Evolutionary conservation across 2,329 filamentous ascomycete genomes (phyloP), one percentile per base, ranked within the genome.

Genomic region (Pseudogymnoascus sp.): DNA sequence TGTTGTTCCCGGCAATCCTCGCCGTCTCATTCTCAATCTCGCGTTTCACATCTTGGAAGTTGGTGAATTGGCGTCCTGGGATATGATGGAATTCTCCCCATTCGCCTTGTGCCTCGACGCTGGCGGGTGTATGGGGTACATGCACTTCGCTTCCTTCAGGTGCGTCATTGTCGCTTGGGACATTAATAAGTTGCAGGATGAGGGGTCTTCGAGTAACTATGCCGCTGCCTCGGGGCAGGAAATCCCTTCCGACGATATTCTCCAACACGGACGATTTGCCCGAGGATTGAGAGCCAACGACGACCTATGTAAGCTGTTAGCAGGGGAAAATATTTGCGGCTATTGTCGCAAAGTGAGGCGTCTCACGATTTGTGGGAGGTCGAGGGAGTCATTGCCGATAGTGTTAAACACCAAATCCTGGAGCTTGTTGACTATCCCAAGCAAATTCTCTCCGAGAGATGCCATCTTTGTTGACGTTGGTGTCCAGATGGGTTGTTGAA

Each of bases 401-500:
- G 94, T 99, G 80, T 99, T 99, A 82, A 99, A 99, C 73, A 99
- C 94, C 73, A 99, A 80, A 77, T 97, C 94, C 78, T 99, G 94
- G 72, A 99, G 83, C 82, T 96, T 96, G 82, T 99, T 99, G 79
- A 99, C 94, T 67, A 92, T 95, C 70, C 85, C 86, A 75, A 99
- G 85, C 77, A 99, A 81, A 78, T 99, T 92, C 78, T 99, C 94
- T 74, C 94, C 93, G 71, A 99, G 87, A 72, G 93, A 87, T 74
- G 94, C 90, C 94, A 97, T 99, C 64, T 67, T 67, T 59, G 38
- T 41, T 59, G 58, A 59, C 27, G 38, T 41, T 39, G 38, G 33
- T 39, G 58, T 59, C 21, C 8, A 10, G 38, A 38, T 59, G 58
- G 38, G 58, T 39, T 59, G 35, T 59, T 59, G 58, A 59, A 38